Evolutionary conservation across 2,329 filamentous ascomycete species (phyloP).

Genomic region (Microdochium bolleyi): DNA sequence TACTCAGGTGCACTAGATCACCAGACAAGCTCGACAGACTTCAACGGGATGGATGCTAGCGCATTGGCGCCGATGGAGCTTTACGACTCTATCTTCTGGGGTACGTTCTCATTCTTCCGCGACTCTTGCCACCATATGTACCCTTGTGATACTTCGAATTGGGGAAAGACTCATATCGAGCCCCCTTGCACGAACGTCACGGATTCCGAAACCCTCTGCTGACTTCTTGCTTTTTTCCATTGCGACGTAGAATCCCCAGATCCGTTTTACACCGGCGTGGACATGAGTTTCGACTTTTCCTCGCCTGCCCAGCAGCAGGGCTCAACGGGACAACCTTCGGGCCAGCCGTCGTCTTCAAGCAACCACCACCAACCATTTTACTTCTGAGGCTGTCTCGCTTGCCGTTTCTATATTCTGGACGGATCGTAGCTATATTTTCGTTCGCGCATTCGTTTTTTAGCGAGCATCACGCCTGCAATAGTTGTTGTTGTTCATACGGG

Average conservation of each 20-base stretch:
- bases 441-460: too few species aligned
- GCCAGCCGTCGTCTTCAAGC: not conserved
- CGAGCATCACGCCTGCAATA: too few species aligned
- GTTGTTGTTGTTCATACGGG: too few species aligned
- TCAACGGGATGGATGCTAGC: slow-evolving; percentile 43
- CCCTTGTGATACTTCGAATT: too few species aligned
- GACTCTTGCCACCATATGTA: not conserved
- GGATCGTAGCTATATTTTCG: too few species aligned
- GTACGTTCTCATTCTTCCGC: slow-evolving; percentile 30
- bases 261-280: slow-evolving; percentile 47
- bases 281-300: slow-evolving; percentile 55
- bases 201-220: not conserved
- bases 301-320: slow-evolving; percentile 41
- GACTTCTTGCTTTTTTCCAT: not conserved
- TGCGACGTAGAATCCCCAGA: slow-evolving; percentile 45
- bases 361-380: not conserved
- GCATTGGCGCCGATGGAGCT: slow-evolving; percentile 60
- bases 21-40: slow-evolving; percentile 14
- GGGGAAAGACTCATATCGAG: too few species aligned
- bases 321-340: not conserved
- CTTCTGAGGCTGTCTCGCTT: not conserved
- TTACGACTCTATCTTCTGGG: slow-evolving; percentile 62
- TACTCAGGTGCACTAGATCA: not conserved
- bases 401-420: too few species aligned
- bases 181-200: too few species aligned